Evolutionary conservation across 2,329 filamentous ascomycete species (phyloP), one percentile per base, ranked within the genome.

Genomic region (Beauveria medogensis): DNA sequence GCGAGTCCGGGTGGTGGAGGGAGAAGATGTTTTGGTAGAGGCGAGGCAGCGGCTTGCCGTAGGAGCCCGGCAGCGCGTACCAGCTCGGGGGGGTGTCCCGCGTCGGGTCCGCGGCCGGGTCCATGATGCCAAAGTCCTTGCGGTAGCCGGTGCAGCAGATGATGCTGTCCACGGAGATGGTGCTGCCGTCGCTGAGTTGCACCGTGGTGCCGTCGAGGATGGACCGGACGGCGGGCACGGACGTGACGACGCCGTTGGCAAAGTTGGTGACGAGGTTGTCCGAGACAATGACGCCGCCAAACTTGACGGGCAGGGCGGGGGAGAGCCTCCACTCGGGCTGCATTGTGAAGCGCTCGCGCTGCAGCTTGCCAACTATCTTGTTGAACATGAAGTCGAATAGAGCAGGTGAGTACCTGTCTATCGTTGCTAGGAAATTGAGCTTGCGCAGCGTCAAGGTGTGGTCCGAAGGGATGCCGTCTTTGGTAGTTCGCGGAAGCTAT

Each of bases 1-100:
- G 70, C 7, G 75, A 77, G 9, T 77, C 70, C 2, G 77, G 75
- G 34, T 75, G 67, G 28, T 72, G 66, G 0, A 76, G 69, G 1
- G 77, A 77, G 62, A 81, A 77, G 3, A 80, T 64, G 64, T 79
- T 78, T 47, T 74, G 72, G 56, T 76, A 80, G 1, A 80, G 67
- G 0, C 72, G 65, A 5, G 73, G 69, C 0, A 77, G 69, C 0
- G 69, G 64, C 12, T 67, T 68, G n/a, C 64, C 71, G 65, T 65
- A 64, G 20, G 61, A 71, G 64, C 60, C 70, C 61, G 47, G 70
- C 63, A 50, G 68, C 64, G 28, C 61, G 3, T 52, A 44, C 68
- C 60, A 69, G 50, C 50, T 62, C 20, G 41, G 64, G 18, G 59
- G 67, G 10, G 65, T 66, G 24, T 65, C 54, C 8, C 67, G 63